A percentile compares a stretch with the other conserved stretches of the same genome.
Evolutionary conservation across 2,329 filamentous ascomycete species (phyloP).

Genomic region (Hypoxylon sp.): DNA sequence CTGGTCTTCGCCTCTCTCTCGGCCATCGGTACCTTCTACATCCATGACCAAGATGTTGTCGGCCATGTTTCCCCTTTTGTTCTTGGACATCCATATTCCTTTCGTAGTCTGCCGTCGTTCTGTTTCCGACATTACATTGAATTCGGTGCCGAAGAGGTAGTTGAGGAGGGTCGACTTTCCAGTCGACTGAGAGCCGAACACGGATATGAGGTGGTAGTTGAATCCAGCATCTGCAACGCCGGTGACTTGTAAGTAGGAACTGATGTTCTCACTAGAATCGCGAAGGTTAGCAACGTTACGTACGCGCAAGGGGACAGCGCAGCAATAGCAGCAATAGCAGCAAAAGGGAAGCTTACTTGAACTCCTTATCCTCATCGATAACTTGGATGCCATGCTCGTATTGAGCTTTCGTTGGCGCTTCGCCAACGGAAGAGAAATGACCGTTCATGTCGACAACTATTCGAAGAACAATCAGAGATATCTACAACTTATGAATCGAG

Average conservation of each 20-base stretch:
- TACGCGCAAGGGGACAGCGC: neutral
- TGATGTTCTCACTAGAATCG: slow-evolving; percentile 75
- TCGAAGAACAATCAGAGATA: slow-evolving; percentile 31
- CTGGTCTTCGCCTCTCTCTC: slow-evolving; percentile 96
- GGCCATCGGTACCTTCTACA: slow-evolving; percentile 96
- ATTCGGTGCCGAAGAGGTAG: slow-evolving; percentile 93
- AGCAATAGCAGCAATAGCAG: slow-evolving; percentile 23
- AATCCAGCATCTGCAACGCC: slow-evolving; percentile 90
- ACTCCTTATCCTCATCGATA: slow-evolving; percentile 94
- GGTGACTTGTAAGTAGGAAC: slow-evolving; percentile 83
- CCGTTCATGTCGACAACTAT: slow-evolving; percentile 72
- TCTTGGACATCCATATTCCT: slow-evolving; percentile 99
- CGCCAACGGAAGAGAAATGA: slow-evolving; percentile 81
- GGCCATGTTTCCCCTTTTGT: slow-evolving; percentile 86
- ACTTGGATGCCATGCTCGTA: slow-evolving; percentile 98
- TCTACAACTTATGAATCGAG: slow-evolving; percentile 29
- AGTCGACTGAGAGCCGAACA: slow-evolving; percentile 98
- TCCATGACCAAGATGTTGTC: slow-evolving; percentile 99
- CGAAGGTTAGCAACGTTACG: slow-evolving; percentile 35
- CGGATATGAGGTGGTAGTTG: slow-evolving; percentile 99
- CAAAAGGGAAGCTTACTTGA: slow-evolving; percentile 79
- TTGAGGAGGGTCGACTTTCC: slow-evolving; percentile 98
- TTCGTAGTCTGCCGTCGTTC: slow-evolving; percentile 97
- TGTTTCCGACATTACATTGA: slow-evolving; percentile 97
- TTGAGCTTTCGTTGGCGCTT: slow-evolving; percentile 71